A percentile compares a stretch with the other conserved stretches of the same genome.
These are phyloP conservation scores for Floccularia luteovirens DNA, from an alignment of 768 basidiomycete species.

Conservation along the genomic window DNA sequence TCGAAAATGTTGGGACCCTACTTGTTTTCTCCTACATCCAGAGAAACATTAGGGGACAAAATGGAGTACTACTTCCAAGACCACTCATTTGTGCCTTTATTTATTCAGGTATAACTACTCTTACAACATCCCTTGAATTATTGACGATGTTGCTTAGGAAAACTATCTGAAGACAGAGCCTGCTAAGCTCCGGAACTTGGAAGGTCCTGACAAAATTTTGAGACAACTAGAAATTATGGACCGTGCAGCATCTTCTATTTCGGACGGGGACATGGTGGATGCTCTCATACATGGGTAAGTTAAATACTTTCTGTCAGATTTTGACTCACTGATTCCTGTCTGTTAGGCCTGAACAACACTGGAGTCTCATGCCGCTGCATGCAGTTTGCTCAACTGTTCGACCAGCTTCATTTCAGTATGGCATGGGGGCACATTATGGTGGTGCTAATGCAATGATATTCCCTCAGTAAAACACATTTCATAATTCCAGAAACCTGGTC, in stretches of 20 bases:
- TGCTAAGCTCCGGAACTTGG: slow-evolving; percentile 42
- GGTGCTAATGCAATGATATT: slow-evolving; percentile 66
- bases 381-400: slow-evolving; percentile 85
- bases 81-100: slow-evolving; percentile 87
- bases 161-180: slow-evolving; percentile 90
- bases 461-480: slow-evolving; percentile 66
- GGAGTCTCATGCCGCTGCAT: slow-evolving; percentile 92
- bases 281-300: slow-evolving; percentile 85
- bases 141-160: slow-evolving; percentile 71
- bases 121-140: no score
- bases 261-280: slow-evolving; percentile 93
- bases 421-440: slow-evolving; percentile 56
- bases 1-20: slow-evolving; percentile 88
- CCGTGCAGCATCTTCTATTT: slow-evolving; percentile 85
- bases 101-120: slow-evolving; percentile 73
- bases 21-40: slow-evolving; percentile 74
- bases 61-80: slow-evolving; percentile 98
- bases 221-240: slow-evolving; percentile 80
- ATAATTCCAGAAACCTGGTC: slow-evolving; percentile 4
- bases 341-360: slow-evolving; percentile 84
- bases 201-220: slow-evolving; percentile 56
- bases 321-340: slow-evolving; percentile 4
- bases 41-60: slow-evolving; percentile 83
- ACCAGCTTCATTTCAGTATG: slow-evolving; percentile 82
- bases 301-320: background rate